Base-by-base conservation (phyloP, 2,329 filamentous ascomycete species). In the Fusarium poae region DNA sequence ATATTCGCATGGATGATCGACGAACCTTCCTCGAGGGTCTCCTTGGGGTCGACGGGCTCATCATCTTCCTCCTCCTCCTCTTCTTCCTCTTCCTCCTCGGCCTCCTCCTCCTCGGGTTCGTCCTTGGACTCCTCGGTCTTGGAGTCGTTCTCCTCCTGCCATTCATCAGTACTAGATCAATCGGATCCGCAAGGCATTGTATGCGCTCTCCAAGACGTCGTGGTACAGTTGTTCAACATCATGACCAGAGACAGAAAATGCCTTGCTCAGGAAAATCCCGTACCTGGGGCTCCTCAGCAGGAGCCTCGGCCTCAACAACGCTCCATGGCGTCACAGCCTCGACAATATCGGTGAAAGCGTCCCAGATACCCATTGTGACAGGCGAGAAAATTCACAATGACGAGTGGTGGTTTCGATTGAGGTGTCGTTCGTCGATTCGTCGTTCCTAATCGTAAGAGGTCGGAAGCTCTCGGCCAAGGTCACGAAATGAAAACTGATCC, bases 21-120 rank as follows among this genome's bases (percentile, higher is more conserved):
- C 93, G 86, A 82, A 98, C 96, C 94, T 88, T 97, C 93, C 83
- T 97, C 92, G 67, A 98, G 83, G 81, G 88, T 88, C 67, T 94
- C 92, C 88, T 97, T 97, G 75, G 91, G 89, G 80, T 98, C 95
- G 74, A 91, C 89, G 65, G 94, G 91, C 67, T 95, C 92, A 53
- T 96, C 92, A 63, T 94, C 92, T 21, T 93, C 90, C 43, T 91
- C 91, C 27, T 90, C 91, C 16, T 82, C 79, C 57, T 82, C 81
- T 55, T 83, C 81, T 65, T 86, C 84, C 46, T 62, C 72, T 42
- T 90, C 91, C 43, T 81, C 82, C 4, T 82, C 79, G 8, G 27
- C 20, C 50, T 82, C 81, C 37, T 74, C 75, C 49, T 82, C 81
- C 43, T 77, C 75, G 53, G 78, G 68, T 54, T 74, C 71, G 43